phyloP scores from a whole-genome alignment of 1,284 basidiomycete genomes.

The Termitomyces sp. region DNA sequence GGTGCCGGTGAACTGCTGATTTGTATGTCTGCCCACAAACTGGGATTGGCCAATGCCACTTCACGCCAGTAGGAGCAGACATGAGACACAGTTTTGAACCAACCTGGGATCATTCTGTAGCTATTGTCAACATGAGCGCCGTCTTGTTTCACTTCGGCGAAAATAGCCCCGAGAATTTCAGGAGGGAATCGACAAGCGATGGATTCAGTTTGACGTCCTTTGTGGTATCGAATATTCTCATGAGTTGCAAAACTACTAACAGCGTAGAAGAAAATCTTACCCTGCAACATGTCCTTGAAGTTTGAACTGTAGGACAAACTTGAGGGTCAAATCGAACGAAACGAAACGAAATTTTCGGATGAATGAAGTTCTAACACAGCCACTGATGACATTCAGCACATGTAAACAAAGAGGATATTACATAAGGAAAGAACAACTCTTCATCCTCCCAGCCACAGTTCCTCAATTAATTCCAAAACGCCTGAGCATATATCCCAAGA shows the following conservation, averaged over 20 bases:
- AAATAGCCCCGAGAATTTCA: slow-evolving; percentile 1
- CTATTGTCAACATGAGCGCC: background rate
- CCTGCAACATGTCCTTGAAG: background rate
- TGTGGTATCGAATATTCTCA: background rate
- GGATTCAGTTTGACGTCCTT: background rate
- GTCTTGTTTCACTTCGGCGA: background rate
- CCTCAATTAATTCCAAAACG: background rate
- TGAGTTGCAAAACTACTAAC: background rate
- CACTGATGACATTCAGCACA: too few species aligned
- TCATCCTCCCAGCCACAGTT: background rate
- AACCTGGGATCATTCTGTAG: background rate
- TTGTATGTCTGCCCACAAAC: slow-evolving; percentile 2
- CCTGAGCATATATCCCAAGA: slow-evolving; percentile 56
- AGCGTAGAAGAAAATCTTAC: background rate
- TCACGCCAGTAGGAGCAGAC: slow-evolving; percentile 7
- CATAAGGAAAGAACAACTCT: too few species aligned
- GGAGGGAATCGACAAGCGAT: slow-evolving; percentile 1
- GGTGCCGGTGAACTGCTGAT: background rate
- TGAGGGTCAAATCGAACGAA: background rate
- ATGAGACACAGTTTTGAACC: background rate
- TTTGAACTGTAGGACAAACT: background rate
- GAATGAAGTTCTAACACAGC: too few species aligned
- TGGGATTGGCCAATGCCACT: slow-evolving; percentile 2
- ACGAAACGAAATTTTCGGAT: background rate
- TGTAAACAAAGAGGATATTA: too few species aligned